These are phyloP conservation scores for Mycena olivaceomarginata DNA, from an alignment of 768 basidiomycete species.

Conservation along the genomic window DNA sequence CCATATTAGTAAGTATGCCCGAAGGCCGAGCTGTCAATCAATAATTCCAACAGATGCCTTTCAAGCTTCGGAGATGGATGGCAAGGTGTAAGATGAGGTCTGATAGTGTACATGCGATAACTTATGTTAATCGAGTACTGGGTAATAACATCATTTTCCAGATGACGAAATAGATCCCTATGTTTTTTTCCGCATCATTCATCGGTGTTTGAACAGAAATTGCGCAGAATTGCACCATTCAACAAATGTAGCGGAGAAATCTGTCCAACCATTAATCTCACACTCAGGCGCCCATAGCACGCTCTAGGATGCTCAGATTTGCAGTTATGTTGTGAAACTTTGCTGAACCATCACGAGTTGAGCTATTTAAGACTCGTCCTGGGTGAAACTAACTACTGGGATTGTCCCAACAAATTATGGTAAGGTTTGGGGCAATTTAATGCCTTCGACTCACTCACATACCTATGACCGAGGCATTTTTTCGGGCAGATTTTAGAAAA, in stretches of 20 bases:
- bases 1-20: too few species aligned
- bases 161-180: background rate
- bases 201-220: slow-evolving; percentile 2
- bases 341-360: background rate
- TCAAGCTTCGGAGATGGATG: background rate
- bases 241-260: background rate
- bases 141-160: too few species aligned
- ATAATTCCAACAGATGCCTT: background rate
- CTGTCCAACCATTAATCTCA: background rate
- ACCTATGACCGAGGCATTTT: background rate
- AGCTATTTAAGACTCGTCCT: background rate
- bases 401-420: background rate
- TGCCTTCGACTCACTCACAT: background rate
- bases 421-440: background rate
- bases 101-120: too few species aligned
- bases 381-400: background rate
- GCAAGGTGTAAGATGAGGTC: background rate
- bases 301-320: background rate
- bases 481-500: background rate
- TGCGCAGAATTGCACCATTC: slow-evolving; percentile 3
- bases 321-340: background rate
- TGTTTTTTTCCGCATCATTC: background rate
- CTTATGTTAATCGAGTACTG: too few species aligned
- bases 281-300: background rate
- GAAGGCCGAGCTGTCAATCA: too few species aligned